Base-by-base conservation (phyloP, 345 rosid genomes). In the Populus euphratica region DNA sequence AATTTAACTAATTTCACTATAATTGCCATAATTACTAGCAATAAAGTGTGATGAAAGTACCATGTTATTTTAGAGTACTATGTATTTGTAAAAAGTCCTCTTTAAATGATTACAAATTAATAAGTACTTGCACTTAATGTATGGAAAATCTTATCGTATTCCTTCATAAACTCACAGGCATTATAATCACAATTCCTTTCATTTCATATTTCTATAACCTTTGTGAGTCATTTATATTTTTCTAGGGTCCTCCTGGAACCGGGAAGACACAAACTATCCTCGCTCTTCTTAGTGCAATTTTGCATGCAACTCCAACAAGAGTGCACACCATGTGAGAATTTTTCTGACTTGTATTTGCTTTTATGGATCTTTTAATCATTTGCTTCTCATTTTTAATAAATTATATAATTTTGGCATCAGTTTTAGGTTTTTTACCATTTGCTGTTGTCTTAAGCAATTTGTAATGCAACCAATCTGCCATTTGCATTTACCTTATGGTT, bases 221-320 rank as follows among this genome's bases (percentile, higher is more conserved):
- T 23, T 75, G 41, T 65, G 80, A 43, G 54, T 31, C 83, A 71
- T 79, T 76, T 49, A 31, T 73, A 72, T 81, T 83, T 80, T 73
- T 85, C 62, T 81, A 95, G 99, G 99, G 99, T 14, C 99, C 99
- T 49, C 99, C 99, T 73, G 99, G 99, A 81, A 96, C 98, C 10
- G 99, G 99, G 76, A 96, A 96, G 84, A 96, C 98, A 68, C 97
- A 96, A 88, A 93, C 99, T 44, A 93, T 96, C 83, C 94, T 96
- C 79, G 92, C 96, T 25, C 90, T 96, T 76, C 90, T 96, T 44
- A 93, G 99, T 87, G 98, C 97, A 47, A 87, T 96, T 84, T 86
- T 96, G 92, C 99, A 96, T 86, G 97, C 99, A 50, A 88, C 93
- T 80, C 99, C 99, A 62, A 89, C 89, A 66, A 87, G 94, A 82